These are phyloP conservation scores for Eucalyptus curtisii DNA, from an alignment of 345 rosid genomes.

Conservation along the genomic window DNA sequence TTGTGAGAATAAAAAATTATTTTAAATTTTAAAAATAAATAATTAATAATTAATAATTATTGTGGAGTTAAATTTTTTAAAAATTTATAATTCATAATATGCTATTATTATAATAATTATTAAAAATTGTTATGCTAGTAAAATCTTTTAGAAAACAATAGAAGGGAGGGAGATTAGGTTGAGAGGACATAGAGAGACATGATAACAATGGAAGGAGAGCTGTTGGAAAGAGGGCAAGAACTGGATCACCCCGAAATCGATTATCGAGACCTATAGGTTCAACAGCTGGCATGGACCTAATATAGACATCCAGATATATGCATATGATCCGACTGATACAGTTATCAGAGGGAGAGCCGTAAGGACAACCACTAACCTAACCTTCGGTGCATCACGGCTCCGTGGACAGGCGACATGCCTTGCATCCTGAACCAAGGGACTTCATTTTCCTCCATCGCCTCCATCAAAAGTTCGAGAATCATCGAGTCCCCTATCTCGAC, in stretches of 20 bases:
- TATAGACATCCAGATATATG: background rate
- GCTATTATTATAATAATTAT: no score
- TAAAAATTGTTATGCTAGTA: no score
- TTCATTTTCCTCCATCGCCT: background rate
- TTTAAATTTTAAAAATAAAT: no score
- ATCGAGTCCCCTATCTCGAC: background rate
- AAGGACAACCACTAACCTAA: background rate
- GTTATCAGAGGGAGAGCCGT: background rate
- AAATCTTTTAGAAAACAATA: background rate
- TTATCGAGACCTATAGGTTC: background rate
- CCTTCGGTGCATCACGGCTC: background rate
- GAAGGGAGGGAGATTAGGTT: background rate
- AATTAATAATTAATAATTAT: no score
- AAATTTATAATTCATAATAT: no score
- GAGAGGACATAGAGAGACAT: background rate
- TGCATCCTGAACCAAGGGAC: background rate
- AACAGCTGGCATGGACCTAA: background rate
- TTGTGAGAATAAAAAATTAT: no score
- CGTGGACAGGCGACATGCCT: background rate
- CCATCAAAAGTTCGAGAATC: background rate
- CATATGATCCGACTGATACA: background rate
- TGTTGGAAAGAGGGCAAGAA: background rate
- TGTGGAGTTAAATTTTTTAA: no score
- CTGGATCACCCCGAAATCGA: no score
- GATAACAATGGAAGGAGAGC: background rate